Evolutionary conservation across 176 grass and related monocot species (phyloP).

Genomic region (Cenchrus americanus): DNA sequence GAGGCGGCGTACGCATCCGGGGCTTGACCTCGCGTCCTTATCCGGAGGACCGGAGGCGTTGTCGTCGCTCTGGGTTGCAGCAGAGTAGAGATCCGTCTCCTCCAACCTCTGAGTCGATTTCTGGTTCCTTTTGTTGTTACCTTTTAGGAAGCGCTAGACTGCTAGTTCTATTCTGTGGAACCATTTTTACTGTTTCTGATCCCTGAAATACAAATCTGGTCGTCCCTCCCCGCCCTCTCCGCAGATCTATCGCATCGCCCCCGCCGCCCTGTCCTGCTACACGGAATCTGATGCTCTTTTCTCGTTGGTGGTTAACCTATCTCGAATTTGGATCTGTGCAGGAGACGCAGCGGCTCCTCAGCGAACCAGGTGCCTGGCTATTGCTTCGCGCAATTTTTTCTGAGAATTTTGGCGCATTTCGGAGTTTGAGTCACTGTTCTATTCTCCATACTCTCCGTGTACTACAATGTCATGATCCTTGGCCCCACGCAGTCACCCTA

Average conservation of each 20-base stretch:
- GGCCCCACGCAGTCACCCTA: conserved; percentile 82
- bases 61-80: too few relatives aligned
- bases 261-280: not conserved
- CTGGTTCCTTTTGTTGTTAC: not conserved
- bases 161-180: not conserved
- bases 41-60: not conserved
- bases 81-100: not conserved
- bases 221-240: not conserved
- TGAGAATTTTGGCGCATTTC: conserved; percentile 35
- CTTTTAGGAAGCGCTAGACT: not conserved
- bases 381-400: not conserved
- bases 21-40: not conserved
- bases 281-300: not conserved
- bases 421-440: not conserved
- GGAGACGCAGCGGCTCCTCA: conserved; percentile 93
- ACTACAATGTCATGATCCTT: conserved; percentile 97
- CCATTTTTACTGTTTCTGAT: not conserved
- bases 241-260: conserved; percentile 9
- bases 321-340: conserved; percentile 56
- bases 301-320: not conserved
- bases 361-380: conserved; percentile 70
- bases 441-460: too few relatives aligned
- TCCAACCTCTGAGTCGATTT: too few relatives aligned
- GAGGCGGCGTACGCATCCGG: not conserved
- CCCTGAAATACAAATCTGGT: conserved; percentile 25